Percentiles rank a stretch among this genome's conserved stretches.
phyloP scores from a whole-genome alignment of 169 alveolate species.

The Plasmodium inui region DNA sequence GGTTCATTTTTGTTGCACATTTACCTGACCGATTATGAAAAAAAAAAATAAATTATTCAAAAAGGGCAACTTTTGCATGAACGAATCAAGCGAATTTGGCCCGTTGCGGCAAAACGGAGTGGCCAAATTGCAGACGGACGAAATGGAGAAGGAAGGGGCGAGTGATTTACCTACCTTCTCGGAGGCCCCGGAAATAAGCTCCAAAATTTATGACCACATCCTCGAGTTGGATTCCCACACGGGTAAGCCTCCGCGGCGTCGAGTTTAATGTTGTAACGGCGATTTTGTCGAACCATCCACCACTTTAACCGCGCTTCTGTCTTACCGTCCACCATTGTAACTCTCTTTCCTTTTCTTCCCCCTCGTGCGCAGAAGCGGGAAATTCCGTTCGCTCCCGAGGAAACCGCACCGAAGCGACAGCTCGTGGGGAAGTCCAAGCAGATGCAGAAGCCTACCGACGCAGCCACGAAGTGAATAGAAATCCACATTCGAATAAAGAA shows the following conservation, averaged over 20 bases:
- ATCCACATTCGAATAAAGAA: neutral
- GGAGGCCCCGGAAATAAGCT: conserved; percentile 11
- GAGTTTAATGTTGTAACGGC: neutral
- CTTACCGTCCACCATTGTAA: neutral
- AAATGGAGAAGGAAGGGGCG: neutral
- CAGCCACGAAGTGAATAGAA: neutral
- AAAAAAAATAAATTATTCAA: conserved; percentile 17
- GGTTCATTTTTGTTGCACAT: neutral
- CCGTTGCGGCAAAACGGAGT: neutral
- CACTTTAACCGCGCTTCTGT: neutral
- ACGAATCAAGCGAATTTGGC: conserved; percentile 7
- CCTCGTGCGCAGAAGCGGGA: neutral
- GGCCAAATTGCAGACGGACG: neutral
- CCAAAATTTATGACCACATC: conserved; percentile 28
- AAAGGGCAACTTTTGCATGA: neutral
- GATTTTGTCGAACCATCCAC: neutral
- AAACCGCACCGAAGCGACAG: neutral
- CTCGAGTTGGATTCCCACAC: conserved; percentile 4
- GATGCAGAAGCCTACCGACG: neutral
- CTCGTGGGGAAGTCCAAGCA: neutral
- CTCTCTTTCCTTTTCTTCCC: neutral
- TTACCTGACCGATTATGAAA: conserved; percentile 4
- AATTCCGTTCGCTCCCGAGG: neutral
- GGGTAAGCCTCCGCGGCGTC: neutral
- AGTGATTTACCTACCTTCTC: conserved; percentile 16